Percentiles rank a stretch among this genome's conserved stretches.
Evolutionary conservation across 2,329 filamentous ascomycete species (phyloP).

Genomic region (Ascochyta rabiei): DNA sequence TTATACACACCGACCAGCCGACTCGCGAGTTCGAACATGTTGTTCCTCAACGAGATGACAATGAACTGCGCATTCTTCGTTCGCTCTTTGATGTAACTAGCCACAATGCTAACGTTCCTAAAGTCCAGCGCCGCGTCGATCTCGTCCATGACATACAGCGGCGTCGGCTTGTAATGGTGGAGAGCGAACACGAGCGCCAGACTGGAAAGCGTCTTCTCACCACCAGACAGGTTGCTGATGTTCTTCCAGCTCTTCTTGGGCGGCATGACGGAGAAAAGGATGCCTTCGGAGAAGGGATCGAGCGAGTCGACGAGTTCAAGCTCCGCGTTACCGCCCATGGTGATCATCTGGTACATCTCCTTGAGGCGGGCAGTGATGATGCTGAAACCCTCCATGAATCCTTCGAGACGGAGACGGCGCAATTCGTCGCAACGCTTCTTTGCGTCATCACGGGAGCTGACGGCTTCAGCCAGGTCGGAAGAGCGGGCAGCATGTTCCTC

Average conservation of each 20-base stretch:
- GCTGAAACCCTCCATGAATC: conserved; percentile 98
- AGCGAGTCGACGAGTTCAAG: conserved; percentile 94
- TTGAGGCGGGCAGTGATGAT: conserved; percentile 93
- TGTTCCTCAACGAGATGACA: conserved; percentile 95
- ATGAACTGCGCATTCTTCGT: conserved; percentile 99
- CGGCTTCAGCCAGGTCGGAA: conserved; percentile 80
- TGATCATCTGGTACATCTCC: conserved; percentile 99
- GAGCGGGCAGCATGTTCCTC: conserved; percentile 82
- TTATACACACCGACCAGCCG: conserved; percentile 97
- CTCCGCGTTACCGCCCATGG: conserved; percentile 98
- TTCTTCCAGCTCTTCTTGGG: conserved; percentile 99
- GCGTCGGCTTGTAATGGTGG: conserved; percentile 97
- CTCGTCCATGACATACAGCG: conserved; percentile 99
- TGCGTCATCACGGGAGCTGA: conserved; percentile 78
- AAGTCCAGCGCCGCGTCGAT: conserved; percentile 98
- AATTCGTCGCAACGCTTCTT: conserved; percentile 95
- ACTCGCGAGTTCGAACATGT: conserved; percentile 99
- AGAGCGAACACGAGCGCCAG: conserved; percentile 96
- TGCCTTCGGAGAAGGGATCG: conserved; percentile 96
- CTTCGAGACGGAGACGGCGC: conserved; percentile 85
- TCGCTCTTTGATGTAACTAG: conserved; percentile 97
- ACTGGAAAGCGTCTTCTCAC: conserved; percentile 94
- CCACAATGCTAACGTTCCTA: conserved; percentile 96
- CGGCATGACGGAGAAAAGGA: conserved; percentile 97
- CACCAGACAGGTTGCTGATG: conserved; percentile 92